Percentiles rank a stretch among this genome's conserved stretches.
phyloP scores from a whole-genome alignment of 495 filamentous ascomycete species.

The Penicillium manginii region DNA sequence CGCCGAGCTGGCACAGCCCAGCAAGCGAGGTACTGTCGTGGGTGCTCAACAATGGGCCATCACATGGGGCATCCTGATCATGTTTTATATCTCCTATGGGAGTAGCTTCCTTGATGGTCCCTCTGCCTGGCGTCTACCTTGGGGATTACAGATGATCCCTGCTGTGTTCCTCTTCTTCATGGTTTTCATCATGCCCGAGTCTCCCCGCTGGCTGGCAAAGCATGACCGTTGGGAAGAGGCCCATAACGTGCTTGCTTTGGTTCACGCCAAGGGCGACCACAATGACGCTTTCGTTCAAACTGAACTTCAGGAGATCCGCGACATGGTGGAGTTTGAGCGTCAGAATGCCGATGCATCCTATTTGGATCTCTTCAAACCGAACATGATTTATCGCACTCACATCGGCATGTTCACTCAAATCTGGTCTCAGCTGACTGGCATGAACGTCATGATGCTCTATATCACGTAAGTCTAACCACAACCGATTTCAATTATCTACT shows the following conservation, averaged over 20 bases:
- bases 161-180: conserved; percentile 63
- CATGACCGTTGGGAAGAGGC: conserved; percentile 73
- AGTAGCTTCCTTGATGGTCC: conserved; percentile 64
- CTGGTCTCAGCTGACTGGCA: conserved; percentile 82
- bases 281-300: conserved; percentile 61
- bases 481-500: neutral
- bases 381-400: conserved; percentile 75
- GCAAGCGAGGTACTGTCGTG: conserved; percentile 71
- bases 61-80: conserved; percentile 78
- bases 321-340: conserved; percentile 72
- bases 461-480: neutral
- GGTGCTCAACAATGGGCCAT: conserved; percentile 77
- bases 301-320: conserved; percentile 72
- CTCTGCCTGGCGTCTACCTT: conserved; percentile 70
- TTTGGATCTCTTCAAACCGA: conserved; percentile 67
- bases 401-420: conserved; percentile 81
- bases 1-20: conserved; percentile 69
- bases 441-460: conserved; percentile 82
- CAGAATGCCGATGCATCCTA: conserved; percentile 64
- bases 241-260: conserved; percentile 60
- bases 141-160: conserved; percentile 74
- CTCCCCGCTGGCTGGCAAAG: conserved; percentile 73
- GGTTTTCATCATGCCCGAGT: conserved; percentile 68
- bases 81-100: conserved; percentile 57
- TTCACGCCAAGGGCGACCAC: conserved; percentile 66